phyloP scores from a whole-genome alignment of 108 stramenopile genomes.

The Licmophora abbreviata region DNA sequence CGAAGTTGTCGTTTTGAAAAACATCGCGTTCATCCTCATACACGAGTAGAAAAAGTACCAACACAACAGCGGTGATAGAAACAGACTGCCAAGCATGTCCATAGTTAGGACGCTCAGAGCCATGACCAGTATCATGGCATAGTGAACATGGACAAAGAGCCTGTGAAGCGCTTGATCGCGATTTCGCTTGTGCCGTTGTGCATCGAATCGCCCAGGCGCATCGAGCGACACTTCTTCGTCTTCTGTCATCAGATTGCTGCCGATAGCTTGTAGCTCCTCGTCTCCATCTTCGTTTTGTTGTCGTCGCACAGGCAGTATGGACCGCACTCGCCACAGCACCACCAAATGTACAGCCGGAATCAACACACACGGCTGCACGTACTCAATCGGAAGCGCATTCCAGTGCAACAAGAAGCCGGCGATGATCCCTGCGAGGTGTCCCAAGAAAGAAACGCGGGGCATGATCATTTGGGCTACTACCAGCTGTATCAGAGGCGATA shows the following conservation, averaged over 20 bases:
- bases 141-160: background rate
- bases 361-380: constrained; percentile 46
- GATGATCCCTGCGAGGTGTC: constrained; percentile 73
- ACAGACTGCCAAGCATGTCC: background rate
- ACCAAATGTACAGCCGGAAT: constrained; percentile 44
- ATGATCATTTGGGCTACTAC: constrained; percentile 58
- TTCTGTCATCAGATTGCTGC: background rate
- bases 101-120: background rate
- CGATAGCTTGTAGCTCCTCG: constrained; percentile 1
- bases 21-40: background rate
- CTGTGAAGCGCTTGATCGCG: background rate
- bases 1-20: background rate
- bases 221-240: background rate
- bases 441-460: constrained; percentile 64
- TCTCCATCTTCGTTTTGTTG: constrained; percentile 1
- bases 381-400: constrained; percentile 52
- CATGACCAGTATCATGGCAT: background rate
- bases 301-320: background rate
- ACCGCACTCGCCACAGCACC: constrained; percentile 10
- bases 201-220: background rate
- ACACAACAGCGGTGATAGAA: constrained; percentile 1
- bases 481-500: constrained; percentile 61
- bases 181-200: background rate
- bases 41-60: background rate
- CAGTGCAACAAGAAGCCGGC: constrained; percentile 70